These are phyloP conservation scores for Coemansia furcata DNA, from an alignment of 192 early-diverging fungal species.

Conservation along the genomic window DNA sequence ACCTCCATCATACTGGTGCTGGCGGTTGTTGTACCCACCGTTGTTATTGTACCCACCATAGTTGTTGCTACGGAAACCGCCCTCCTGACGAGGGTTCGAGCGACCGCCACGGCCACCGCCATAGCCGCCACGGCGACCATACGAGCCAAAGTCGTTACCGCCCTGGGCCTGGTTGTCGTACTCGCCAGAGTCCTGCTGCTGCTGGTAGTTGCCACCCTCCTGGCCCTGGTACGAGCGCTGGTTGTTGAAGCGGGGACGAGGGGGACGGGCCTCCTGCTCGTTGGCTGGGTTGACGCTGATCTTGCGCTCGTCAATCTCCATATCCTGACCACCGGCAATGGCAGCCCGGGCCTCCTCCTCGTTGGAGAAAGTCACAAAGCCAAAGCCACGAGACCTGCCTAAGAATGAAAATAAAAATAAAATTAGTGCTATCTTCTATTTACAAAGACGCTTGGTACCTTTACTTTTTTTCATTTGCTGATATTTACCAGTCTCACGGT, in stretches of 20 bases:
- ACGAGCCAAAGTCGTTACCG: slow-evolving; percentile 4
- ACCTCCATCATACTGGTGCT: slow-evolving; percentile 12
- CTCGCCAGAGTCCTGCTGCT: slow-evolving; percentile 25
- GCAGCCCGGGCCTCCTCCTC: slow-evolving; percentile 69
- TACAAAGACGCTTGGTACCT: not conserved
- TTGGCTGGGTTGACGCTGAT: slow-evolving; percentile 76
- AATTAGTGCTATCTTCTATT: not conserved
- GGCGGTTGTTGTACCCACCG: not conserved
- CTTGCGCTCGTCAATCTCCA: slow-evolving; percentile 77
- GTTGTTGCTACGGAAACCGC: slow-evolving; percentile 32
- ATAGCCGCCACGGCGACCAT: slow-evolving; percentile 5
- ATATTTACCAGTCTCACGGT: slow-evolving; percentile 70
- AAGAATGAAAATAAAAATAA: not conserved
- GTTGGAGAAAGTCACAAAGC: slow-evolving; percentile 74
- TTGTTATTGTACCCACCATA: slow-evolving; percentile 19
- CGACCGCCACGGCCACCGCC: slow-evolving; percentile 32
- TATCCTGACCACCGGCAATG: slow-evolving; percentile 61
- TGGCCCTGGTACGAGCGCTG: slow-evolving; percentile 37
- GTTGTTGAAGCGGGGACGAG: slow-evolving; percentile 23
- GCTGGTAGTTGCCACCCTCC: slow-evolving; percentile 14
- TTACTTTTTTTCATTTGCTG: not conserved
- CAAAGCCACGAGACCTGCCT: slow-evolving; percentile 83
- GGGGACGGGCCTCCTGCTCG: slow-evolving; percentile 47
- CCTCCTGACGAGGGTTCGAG: slow-evolving; percentile 16
- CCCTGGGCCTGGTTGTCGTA: slow-evolving; percentile 24